Evolutionary conservation across 371 early-diverging fungal genomes (phyloP).

Genomic region (Sporodiniella umbellata): DNA sequence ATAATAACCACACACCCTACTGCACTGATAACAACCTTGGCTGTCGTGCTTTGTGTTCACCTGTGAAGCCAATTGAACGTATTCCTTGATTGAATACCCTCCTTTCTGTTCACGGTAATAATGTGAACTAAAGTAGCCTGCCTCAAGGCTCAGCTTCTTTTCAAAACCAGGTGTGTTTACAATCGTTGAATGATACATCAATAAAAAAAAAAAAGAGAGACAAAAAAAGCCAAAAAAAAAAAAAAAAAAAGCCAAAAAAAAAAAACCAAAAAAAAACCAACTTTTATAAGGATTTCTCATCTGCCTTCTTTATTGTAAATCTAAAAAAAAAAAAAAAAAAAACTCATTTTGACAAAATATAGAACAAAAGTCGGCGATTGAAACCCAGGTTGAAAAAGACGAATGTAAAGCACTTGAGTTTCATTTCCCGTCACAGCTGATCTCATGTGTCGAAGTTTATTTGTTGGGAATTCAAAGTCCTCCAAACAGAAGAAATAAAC

Average conservation of each 20-base stretch:
- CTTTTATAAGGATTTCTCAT: too few relatives aligned
- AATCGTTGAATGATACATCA: too few relatives aligned
- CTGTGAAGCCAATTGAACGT: conserved; percentile 14
- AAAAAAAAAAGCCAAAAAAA: not conserved
- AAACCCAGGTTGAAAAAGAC: too few relatives aligned
- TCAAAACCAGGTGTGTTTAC: too few relatives aligned
- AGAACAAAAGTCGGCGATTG: too few relatives aligned
- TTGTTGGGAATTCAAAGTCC: not conserved
- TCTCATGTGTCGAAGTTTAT: not conserved
- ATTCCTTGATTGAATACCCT: conserved; percentile 11
- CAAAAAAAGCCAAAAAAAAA: not conserved
- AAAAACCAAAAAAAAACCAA: not conserved
- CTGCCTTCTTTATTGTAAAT: not conserved
- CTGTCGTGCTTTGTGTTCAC: conserved; percentile 21
- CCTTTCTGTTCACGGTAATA: conserved; percentile 12
- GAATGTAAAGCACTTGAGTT: not conserved
- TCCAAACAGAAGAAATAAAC: too few relatives aligned
- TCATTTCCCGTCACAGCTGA: not conserved
- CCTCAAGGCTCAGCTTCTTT: not conserved
- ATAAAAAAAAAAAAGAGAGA: not conserved
- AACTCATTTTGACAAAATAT: too few relatives aligned
- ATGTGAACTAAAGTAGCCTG: not conserved
- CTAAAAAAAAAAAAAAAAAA: not conserved
- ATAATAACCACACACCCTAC: conserved; percentile 16
- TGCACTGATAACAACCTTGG: conserved; percentile 18